These are phyloP conservation scores for Leccinum pachyderme DNA, from an alignment of 1,284 basidiomycete genomes.

Conservation along the genomic window DNA sequence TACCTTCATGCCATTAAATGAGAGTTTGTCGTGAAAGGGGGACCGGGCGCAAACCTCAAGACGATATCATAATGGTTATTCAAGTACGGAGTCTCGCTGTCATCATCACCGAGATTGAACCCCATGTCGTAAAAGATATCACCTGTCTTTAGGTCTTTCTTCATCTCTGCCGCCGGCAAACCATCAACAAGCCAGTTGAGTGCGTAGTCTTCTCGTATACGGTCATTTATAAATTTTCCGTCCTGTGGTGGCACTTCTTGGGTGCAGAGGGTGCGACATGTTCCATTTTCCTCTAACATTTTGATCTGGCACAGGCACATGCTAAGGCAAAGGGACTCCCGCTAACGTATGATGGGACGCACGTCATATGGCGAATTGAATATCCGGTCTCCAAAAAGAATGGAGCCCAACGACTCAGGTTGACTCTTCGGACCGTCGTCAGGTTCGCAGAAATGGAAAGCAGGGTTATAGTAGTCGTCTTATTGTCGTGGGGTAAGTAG, in stretches of 20 bases:
- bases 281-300: constrained; percentile 71
- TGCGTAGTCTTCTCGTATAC: constrained; percentile 91
- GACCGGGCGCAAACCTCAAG: constrained; percentile 50
- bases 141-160: constrained; percentile 70
- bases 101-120: constrained; percentile 76
- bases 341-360: constrained; percentile 30
- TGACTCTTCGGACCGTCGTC: constrained; percentile 74
- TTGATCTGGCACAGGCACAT: constrained; percentile 50
- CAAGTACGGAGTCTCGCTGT: constrained; percentile 61
- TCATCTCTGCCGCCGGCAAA: constrained; percentile 91
- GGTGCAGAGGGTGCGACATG: constrained; percentile 79
- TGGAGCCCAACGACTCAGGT: constrained; percentile 88
- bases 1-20: constrained; percentile 53
- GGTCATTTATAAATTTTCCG: constrained; percentile 87
- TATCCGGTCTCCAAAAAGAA: constrained; percentile 95
- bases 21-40: constrained; percentile 3
- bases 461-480: constrained; percentile 88
- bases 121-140: constrained; percentile 91
- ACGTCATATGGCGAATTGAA: constrained; percentile 89
- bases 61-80: constrained; percentile 93
- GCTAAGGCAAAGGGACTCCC: constrained; percentile 5
- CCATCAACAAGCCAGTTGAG: constrained; percentile 96
- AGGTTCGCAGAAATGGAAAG: constrained; percentile 87
- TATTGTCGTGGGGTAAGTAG: constrained; percentile 8
- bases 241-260: constrained; percentile 64